Evolutionary conservation across 2,329 filamentous ascomycete species (phyloP).

Genomic region (Volutella citrinella): DNA sequence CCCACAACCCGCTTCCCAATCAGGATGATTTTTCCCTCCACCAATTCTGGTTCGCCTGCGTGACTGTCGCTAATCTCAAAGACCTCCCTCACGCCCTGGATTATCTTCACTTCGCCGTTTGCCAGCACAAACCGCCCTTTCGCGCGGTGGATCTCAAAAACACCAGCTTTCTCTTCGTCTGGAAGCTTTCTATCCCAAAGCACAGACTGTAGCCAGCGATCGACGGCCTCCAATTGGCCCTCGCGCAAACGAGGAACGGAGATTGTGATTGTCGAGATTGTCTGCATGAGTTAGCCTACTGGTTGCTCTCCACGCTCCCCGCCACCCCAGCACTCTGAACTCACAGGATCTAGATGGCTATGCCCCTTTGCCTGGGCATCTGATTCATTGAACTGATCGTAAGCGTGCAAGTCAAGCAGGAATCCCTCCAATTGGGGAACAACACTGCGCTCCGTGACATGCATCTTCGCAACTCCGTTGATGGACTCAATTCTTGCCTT

Average conservation of each 20-base stretch:
- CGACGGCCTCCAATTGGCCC: conserved; percentile 61
- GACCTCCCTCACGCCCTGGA: conserved; percentile 89
- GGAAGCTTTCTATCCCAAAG: conserved; percentile 77
- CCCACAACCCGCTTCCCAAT: conserved; percentile 56
- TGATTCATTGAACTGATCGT: conserved; percentile 74
- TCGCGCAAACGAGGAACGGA: conserved; percentile 58
- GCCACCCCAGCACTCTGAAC: too few relatives aligned
- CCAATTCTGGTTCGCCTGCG: conserved; percentile 29
- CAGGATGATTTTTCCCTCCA: conserved; percentile 57
- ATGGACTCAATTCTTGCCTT: conserved; percentile 74
- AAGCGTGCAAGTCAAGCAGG: conserved; percentile 86
- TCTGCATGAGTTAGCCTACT: conserved; percentile 48
- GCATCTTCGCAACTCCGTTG: conserved; percentile 82
- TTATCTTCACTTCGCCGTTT: conserved; percentile 66
- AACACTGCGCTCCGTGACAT: conserved; percentile 75
- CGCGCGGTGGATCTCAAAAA: conserved; percentile 80
- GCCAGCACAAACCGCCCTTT: conserved; percentile 74
- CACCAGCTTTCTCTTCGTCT: conserved; percentile 28
- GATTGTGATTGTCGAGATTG: conserved; percentile 80
- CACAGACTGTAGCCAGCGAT: conserved; percentile 77
- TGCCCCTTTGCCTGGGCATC: conserved; percentile 75
- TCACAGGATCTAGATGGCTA: conserved; percentile 83
- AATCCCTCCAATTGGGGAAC: conserved; percentile 83
- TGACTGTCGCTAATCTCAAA: conserved; percentile 87
- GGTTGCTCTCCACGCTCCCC: too few relatives aligned